These are phyloP conservation scores for Wickerhamomyces silvicola DNA, from an alignment of 805 yeast species.

Conservation along the genomic window DNA sequence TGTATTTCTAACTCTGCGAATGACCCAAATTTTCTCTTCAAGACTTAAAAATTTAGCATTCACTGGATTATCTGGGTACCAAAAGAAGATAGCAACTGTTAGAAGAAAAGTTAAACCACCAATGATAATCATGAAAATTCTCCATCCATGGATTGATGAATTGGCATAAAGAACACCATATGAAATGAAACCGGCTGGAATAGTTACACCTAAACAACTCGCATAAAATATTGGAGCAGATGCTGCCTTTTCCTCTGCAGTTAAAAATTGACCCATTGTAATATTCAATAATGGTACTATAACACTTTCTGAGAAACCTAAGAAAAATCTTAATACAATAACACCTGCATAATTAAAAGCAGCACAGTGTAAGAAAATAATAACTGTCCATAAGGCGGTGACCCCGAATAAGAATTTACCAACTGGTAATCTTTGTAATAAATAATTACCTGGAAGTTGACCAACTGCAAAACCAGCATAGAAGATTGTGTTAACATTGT, in stretches of 20 bases:
- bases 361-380: conserved; percentile 40
- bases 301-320: conserved; percentile 44
- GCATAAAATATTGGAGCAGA: conserved; percentile 49
- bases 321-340: conserved; percentile 39
- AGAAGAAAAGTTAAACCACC: conserved; percentile 47
- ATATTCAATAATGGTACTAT: conserved; percentile 38
- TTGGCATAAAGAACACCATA: conserved; percentile 30
- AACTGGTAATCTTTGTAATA: conserved; percentile 39
- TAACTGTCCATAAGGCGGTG: conserved; percentile 37
- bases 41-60: conserved; percentile 39
- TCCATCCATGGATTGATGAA: conserved; percentile 37
- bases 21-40: conserved; percentile 47
- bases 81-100: conserved; percentile 27
- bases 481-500: conserved; percentile 45
- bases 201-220: conserved; percentile 43
- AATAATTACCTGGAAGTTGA: conserved; percentile 34
- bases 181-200: conserved; percentile 46
- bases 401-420: conserved; percentile 32
- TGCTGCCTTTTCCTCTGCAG: conserved; percentile 41
- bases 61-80: conserved; percentile 54
- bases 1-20: conserved; percentile 33
- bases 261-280: conserved; percentile 45
- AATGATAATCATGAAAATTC: conserved; percentile 46
- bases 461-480: conserved; percentile 46
- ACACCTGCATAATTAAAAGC: conserved; percentile 41